Base-by-base conservation (phyloP, 352 stramenopile genomes). In the Globisporangium spiculum region DNA sequence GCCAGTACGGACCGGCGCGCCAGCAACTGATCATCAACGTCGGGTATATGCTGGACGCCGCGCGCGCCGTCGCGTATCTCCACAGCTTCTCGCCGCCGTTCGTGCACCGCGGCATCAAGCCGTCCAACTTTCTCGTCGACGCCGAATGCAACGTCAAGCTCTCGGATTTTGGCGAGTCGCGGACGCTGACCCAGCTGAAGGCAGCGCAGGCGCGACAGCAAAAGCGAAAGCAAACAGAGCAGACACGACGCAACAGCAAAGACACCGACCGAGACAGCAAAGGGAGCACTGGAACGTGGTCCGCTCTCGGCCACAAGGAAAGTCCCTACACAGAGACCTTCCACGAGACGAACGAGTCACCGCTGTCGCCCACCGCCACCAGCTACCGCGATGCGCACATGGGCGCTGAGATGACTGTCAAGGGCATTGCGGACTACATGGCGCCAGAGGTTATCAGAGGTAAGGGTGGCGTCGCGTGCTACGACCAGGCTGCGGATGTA, bases 101-200 rank as follows among this genome's bases (percentile, higher is more conserved):
- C 54, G 67, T 93, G 12, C 83, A 93, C 50, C 77, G 83, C 10
- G 85, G 92, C 61, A 93, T 93, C 60, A 89, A 90, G 27, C 81
- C 83, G 5, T 74, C 78, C 0, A 97, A 96, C 65, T 96, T 97
- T 63, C 81, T 96, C n/a, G 76, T 97, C 5, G 75, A 86, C 26
- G 61, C 69, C 1, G 73, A 79, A 30, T 71, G 75, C 48, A 78
- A 67, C 3, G 80, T 91, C 16, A 96, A 96, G 65, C 76, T 95
- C 3, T 84, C 77, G 22, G 86, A 95, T 72, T 95, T 96, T 70
- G 89, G 89, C 4, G 82, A 91, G 20, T 88, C 79, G 4, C 71
- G 79, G 12, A 72, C 54, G 16, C 64, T 82, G 20, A 67, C 73
- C 5, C 61, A 65, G 14, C 22, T 34, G 1, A 59, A 56, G 5